Percentiles rank a stretch among this genome's conserved stretches.
phyloP scores from a whole-genome alignment of 2,329 filamentous ascomycete species.

The Paecilomyces sp. region DNA sequence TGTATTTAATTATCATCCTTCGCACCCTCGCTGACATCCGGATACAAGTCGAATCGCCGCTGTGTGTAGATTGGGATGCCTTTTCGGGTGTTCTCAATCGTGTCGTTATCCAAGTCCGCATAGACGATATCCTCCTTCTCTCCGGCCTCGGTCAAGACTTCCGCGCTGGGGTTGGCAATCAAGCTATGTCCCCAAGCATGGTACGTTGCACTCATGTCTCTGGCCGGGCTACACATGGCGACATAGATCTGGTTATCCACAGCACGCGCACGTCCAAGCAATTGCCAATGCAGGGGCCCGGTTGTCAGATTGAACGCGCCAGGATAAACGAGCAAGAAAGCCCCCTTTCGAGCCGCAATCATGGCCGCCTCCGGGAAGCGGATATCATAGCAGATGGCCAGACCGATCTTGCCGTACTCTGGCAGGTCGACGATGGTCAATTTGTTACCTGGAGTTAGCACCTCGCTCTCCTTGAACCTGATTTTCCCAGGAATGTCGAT shows the following conservation, averaged over 20 bases:
- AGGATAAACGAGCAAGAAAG: slow-evolving; percentile 83
- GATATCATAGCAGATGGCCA: slow-evolving; percentile 97
- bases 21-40: slow-evolving; percentile 67
- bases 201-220: slow-evolving; percentile 70
- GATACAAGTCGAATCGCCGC: slow-evolving; percentile 90
- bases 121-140: slow-evolving; percentile 71
- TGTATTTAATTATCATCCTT: slow-evolving; percentile 29
- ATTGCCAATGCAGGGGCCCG: slow-evolving; percentile 81
- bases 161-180: slow-evolving; percentile 79
- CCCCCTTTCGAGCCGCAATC: slow-evolving; percentile 77
- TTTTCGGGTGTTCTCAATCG: slow-evolving; percentile 68
- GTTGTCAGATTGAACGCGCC: slow-evolving; percentile 97
- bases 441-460: slow-evolving; percentile 76
- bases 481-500: slow-evolving; percentile 97
- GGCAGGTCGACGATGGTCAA: slow-evolving; percentile 80
- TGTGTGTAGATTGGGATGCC: slow-evolving; percentile 80
- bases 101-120: slow-evolving; percentile 60
- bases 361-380: slow-evolving; percentile 91
- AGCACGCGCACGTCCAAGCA: slow-evolving; percentile 74
- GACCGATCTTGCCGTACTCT: slow-evolving; percentile 76
- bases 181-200: slow-evolving; percentile 89
- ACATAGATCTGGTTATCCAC: slow-evolving; percentile 95
- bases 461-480: slow-evolving; percentile 81
- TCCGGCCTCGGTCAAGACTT: slow-evolving; percentile 70
- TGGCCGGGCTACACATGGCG: slow-evolving; percentile 81